phyloP scores from a whole-genome alignment of 1,284 basidiomycete genomes.

The Melampsora occidentalis region DNA sequence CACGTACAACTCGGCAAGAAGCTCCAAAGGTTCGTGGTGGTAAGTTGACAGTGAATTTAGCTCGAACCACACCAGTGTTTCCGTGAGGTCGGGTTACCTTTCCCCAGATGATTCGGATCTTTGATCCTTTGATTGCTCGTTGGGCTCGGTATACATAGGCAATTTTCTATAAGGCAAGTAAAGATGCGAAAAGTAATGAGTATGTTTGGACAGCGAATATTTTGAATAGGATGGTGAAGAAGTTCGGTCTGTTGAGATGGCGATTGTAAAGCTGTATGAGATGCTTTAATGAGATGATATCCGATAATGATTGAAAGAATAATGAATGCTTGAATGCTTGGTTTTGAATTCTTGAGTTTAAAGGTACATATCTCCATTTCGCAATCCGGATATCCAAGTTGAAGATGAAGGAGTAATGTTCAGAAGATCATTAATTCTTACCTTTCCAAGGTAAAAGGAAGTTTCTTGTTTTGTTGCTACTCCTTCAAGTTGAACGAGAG shows the following conservation, averaged over 20 bases:
- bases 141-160: slow-evolving; percentile 43
- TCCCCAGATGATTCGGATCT: slow-evolving; percentile 43
- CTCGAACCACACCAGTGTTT: slow-evolving; percentile 43
- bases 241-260: too few species aligned
- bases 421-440: not conserved
- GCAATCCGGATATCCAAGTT: too few species aligned
- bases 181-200: not conserved
- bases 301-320: too few species aligned
- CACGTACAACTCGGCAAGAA: slow-evolving; percentile 40
- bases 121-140: slow-evolving; percentile 40
- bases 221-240: too few species aligned
- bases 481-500: slow-evolving; percentile 39
- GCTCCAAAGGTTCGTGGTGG: slow-evolving; percentile 39
- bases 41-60: slow-evolving; percentile 32
- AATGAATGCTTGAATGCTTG: too few species aligned
- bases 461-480: slow-evolving; percentile 39
- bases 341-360: too few species aligned
- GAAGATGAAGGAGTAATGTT: too few species aligned
- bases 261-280: too few species aligned
- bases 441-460: slow-evolving; percentile 41
- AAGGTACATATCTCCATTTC: too few species aligned
- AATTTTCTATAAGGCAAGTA: slow-evolving; percentile 7
- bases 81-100: slow-evolving; percentile 41
- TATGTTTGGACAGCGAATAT: not conserved
- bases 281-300: too few species aligned